Base-by-base conservation (phyloP, 306 rosid species). In the Rosa rugosa region DNA sequence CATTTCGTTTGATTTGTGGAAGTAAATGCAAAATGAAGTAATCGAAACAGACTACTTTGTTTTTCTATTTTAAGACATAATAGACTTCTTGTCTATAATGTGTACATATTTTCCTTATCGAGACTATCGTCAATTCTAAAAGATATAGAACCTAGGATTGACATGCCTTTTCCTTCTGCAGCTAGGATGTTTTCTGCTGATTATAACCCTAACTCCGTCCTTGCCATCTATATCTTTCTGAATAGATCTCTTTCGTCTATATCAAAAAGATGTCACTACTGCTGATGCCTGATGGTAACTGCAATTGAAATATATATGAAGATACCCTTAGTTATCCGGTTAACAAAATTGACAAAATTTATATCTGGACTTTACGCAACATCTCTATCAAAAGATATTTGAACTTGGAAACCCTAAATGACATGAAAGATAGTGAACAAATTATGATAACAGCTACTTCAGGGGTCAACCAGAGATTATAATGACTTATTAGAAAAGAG, bases 1-100 rank as follows among this genome's bases (percentile, higher is more conserved):
- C 85, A 70, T 80, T 67, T 73, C 67, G 23, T 13, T n/a, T 75
- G n/a, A 25, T 67, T 5, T 63, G n/a, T 62, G 8, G 25, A 62
- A 45, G 59, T 45, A 18, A 57, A 17, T 60, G 44, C 57, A 10
- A 54, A 27, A 60, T 4, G 46, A 49, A 76, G 34, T 62, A 70
- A 73, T 56, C 23, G 13, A 31, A 47, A 59, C 40, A 54, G 23
- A 77, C 47, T 70, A 25, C 14, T 40, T 71, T 72, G 40, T 22
- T 67, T 67, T 17, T 22, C 27, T 40, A 17, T 38, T 7, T 18
- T 40, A 40, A 40, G 51, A 23, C 64, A 42, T 53, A 73, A 73
- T 31, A 22, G 18, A 20, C 14, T 57, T 57, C 2, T 57, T 9
- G 13, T 44, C n/a, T 63, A 14, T 25, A 11, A 42, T 77, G n/a